A percentile compares a stretch with the other conserved stretches of the same genome.
Conservation (phyloP, 805 yeast genomes). For the Kregervanrija delftensis region DNA sequence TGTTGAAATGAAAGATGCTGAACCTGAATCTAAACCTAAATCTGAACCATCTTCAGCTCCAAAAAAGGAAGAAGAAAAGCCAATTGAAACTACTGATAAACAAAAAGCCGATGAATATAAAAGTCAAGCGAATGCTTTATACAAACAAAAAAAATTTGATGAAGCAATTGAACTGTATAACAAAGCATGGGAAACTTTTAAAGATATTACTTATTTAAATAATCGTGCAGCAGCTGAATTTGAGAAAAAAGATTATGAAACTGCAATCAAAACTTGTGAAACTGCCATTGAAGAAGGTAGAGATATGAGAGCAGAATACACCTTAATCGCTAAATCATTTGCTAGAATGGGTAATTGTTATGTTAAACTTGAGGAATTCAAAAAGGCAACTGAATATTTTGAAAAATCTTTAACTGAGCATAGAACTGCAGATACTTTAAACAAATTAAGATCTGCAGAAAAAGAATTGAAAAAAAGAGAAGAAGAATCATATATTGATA, state of each 20-base stretch:
- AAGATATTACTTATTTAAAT: constrained; percentile 89
- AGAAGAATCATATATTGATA: constrained; percentile 73
- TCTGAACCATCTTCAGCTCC: constrained; percentile 28
- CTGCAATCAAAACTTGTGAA: constrained; percentile 75
- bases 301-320: constrained; percentile 86
- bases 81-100: constrained; percentile 28
- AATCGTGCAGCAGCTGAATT: constrained; percentile 97
- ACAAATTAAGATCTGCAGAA: constrained; percentile 82
- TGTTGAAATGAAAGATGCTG: constrained; percentile 33
- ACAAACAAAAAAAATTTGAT: constrained; percentile 83
- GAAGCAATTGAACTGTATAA: constrained; percentile 85
- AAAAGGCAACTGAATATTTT: constrained; percentile 67
- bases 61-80: constrained; percentile 7
- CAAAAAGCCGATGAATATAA: constrained; percentile 62
- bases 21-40: constrained; percentile 10
- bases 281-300: constrained; percentile 86
- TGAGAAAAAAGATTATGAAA: constrained; percentile 88
- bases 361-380: constrained; percentile 65
- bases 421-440: constrained; percentile 88
- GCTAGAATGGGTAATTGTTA: constrained; percentile 85
- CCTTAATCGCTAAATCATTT: constrained; percentile 83
- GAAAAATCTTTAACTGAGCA: constrained; percentile 95
- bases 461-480: constrained; percentile 77
- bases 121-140: constrained; percentile 77
- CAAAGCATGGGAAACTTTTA: constrained; percentile 73